Conservation (phyloP, 257 asterid species). For the Solanum chilense region DNA sequence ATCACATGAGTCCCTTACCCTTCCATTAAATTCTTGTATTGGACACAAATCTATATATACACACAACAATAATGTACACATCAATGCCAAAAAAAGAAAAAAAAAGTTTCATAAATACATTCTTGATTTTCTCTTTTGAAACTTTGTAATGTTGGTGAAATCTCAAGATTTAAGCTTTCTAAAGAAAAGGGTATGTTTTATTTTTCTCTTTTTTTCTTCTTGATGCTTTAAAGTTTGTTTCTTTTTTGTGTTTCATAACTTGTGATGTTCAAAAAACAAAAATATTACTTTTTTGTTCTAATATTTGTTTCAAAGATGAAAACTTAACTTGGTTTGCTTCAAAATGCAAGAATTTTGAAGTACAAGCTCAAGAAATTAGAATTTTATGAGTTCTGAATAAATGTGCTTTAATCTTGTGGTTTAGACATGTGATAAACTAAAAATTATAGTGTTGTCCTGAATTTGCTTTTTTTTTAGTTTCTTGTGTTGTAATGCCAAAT, state of each 20-base stretch:
- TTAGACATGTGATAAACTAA: neutral
- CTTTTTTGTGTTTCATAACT: neutral
- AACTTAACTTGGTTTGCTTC: neutral
- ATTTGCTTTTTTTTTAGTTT: neutral
- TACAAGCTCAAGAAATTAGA: neutral
- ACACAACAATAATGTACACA: neutral
- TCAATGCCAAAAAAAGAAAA: neutral
- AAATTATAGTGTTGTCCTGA: neutral
- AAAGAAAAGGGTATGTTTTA: neutral
- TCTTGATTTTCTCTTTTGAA: constrained; percentile 1
- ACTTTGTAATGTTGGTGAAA: neutral
- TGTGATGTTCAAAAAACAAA: neutral
- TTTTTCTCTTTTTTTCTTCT: neutral
- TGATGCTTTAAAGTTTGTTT: neutral
- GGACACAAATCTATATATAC: neutral
- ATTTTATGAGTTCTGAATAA: neutral
- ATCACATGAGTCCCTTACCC: neutral
- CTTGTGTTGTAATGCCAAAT: neutral
- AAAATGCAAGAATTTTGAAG: neutral
- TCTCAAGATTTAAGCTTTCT: neutral
- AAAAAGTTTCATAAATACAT: neutral
- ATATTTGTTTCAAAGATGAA: neutral
- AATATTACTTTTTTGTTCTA: neutral
- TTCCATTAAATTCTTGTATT: neutral
- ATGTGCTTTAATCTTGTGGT: neutral